Base-by-base conservation (phyloP, 805 yeast species). In the Suhomyces sp. region DNA sequence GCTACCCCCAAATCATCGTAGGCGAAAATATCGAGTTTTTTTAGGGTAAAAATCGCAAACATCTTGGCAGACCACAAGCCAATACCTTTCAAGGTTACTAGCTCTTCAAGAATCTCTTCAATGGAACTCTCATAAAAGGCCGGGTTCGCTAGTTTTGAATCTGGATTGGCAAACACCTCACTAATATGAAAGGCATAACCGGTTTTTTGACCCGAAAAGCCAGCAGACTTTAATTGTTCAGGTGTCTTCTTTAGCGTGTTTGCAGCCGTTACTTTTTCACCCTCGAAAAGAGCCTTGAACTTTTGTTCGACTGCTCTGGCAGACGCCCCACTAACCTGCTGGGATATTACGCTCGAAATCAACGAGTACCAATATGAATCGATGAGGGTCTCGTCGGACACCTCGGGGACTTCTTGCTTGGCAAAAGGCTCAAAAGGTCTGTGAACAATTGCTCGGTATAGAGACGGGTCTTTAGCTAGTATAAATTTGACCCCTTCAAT, bases 51-150 rank as follows among this genome's bases (percentile, higher is more conserved):
- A 22, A 86, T 63, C 15, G 88, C 69, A 67, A 90, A 92, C 97
- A 92, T 92, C 51, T 87, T 87, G 0, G 94, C 92, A 4, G 91
- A 83, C 98, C 98, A 92, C 1, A 78, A 78, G 0, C 94, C 96
- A 15, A 88, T 79, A 0, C 96, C 96, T 61, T 87, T 87, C 56
- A 87, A 71, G 24, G 65, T 65, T 0, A 80, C 78, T 50, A 86
- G 67, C 53, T 78, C 79, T 17, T 74, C 74, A 1, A 78, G 62
- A 13, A 87, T 69, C 22, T 72, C 82, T 2, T 79, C 80, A 46
- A 80, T 75, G 3, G 73, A 55, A 33, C 69, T 69, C 0, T 57
- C 52, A 55, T 85, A 79, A 48, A 79, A 70, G 1, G 68, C 69
- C 1, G 64, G 60, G 1, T 71, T 63, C 0, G 71, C 44, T 23